phyloP scores from a whole-genome alignment of 345 rosid species.

The Citrus maxima region DNA sequence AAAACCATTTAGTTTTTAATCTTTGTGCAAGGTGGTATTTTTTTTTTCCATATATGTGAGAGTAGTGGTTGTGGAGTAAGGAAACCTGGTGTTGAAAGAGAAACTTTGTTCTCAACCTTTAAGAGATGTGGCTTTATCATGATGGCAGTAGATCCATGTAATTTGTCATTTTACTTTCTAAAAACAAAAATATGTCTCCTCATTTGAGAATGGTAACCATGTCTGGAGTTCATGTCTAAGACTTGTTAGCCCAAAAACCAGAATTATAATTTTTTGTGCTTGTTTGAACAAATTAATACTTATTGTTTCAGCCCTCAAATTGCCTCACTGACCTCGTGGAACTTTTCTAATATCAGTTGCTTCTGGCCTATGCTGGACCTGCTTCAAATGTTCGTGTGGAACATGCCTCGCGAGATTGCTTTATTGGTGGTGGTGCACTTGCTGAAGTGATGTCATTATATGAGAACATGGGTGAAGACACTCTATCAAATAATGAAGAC shows the following conservation, averaged over 20 bases:
- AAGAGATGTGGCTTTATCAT: not conserved
- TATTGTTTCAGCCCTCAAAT: constrained; percentile 1
- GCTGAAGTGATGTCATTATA: constrained; percentile 67
- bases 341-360: constrained; percentile 38
- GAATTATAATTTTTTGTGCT: not conserved
- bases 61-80: not conserved
- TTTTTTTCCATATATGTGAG: not conserved
- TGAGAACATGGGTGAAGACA: constrained; percentile 42
- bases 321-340: constrained; percentile 11
- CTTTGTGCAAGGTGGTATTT: not conserved
- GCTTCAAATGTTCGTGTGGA: constrained; percentile 84
- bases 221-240: not conserved
- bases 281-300: not conserved
- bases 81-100: not conserved
- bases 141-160: not conserved
- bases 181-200: not conserved
- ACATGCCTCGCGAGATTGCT: constrained; percentile 42
- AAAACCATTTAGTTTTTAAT: not conserved
- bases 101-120: not conserved
- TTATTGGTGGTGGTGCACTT: constrained; percentile 60
- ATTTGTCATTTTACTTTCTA: not conserved
- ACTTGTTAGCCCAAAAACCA: not conserved
- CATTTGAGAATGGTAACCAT: not conserved
- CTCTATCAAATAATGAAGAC: constrained; percentile 26
- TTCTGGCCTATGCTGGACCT: constrained; percentile 83